A percentile compares a stretch with the other conserved stretches of the same genome.
phyloP scores from a whole-genome alignment of 345 rosid genomes.

The Eucalyptus victrix region DNA sequence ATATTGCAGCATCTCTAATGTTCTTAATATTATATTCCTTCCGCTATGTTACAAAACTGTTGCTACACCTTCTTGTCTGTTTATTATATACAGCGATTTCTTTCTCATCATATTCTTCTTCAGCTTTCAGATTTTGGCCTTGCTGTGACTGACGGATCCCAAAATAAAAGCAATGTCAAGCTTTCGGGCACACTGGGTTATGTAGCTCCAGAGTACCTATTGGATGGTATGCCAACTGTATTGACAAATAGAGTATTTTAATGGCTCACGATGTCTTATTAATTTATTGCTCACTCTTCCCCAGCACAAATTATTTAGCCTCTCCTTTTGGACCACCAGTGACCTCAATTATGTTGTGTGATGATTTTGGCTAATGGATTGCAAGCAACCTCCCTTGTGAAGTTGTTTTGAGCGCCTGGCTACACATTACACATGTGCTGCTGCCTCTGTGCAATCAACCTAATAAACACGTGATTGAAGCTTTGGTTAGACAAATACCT shows the following conservation, averaged over 20 bases:
- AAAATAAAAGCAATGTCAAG: slow-evolving; percentile 60
- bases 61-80: neutral
- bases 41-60: neutral
- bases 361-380: neutral
- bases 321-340: neutral
- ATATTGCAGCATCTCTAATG: neutral
- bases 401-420: neutral
- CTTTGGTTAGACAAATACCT: neutral
- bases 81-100: neutral
- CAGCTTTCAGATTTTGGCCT: slow-evolving; percentile 99
- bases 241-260: neutral
- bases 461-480: neutral
- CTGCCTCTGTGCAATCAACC: neutral
- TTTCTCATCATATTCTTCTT: neutral
- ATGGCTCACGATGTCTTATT: neutral
- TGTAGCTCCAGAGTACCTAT: slow-evolving; percentile 92
- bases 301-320: neutral
- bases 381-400: neutral
- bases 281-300: neutral
- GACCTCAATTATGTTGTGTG: neutral
- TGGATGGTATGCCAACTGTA: slow-evolving; percentile 48
- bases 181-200: slow-evolving; percentile 95
- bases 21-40: neutral
- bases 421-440: neutral
- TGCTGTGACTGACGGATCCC: slow-evolving; percentile 61